Base-by-base conservation (phyloP, 129 eudicot species). In the Centrapalus pauciflorus region DNA sequence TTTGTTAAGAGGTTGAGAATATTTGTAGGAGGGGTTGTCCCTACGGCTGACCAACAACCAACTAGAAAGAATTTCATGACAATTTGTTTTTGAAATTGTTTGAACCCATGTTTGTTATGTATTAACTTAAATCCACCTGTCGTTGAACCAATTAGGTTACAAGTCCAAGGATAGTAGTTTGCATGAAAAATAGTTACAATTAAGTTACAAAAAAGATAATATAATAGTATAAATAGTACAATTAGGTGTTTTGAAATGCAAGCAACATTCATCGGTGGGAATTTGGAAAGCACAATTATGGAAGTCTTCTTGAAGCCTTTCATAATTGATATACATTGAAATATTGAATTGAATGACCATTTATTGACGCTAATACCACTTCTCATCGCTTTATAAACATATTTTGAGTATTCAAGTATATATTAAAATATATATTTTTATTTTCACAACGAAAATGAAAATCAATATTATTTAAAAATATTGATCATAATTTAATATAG, bases 201-300 rank as follows among this genome's bases (percentile, higher is more conserved):
- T n/a, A n/a, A n/a, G n/a, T n/a, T n/a, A n/a, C n/a, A n/a, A 35
- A 11, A 40, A 38, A 38, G 1, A 40, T 40, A 40, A 40, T 9
- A 10, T 9, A 40, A 25, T 26, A 12, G 5, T 11, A 13, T 1
- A 4, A 11, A 55, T 55, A 14, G 12, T 27, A 27, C 14, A 23
- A 50, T 50, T 30, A 66, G 50, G 25, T 67, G 46, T 50, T 32
- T 32, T 67, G 29, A 51, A 50, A 66, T 17, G 61, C 60, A 66
- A 66, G 71, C 28, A 66, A 64, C 56, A 64, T 26, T 64, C 70
- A 43, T 45, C 23, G n/a, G n/a, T n/a, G n/a, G n/a, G n/a, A n/a
- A 49, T 10, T 49, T 48, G 58, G 2, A 66, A 48, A 46, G 8
- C 58, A 66, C 60, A 66, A 66, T 30, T 19, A 34, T 66, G 48